A percentile compares a stretch with the other conserved stretches of the same genome.
phyloP scores from a whole-genome alignment of 352 stramenopile species.

The Phytophthora fragariae region DNA sequence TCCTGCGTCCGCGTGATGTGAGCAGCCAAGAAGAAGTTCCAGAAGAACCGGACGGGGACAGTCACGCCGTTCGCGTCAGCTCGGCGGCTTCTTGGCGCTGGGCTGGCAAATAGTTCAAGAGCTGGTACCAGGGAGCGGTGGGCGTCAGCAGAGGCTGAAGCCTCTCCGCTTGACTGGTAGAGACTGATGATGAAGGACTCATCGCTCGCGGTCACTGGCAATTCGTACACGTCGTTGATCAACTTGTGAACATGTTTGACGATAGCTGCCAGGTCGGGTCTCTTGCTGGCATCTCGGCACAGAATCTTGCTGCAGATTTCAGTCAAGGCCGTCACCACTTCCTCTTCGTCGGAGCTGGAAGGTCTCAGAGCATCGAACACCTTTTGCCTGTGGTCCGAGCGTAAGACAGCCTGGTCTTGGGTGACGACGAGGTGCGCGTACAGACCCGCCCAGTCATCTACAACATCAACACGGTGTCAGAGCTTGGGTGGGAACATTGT shows the following conservation, averaged over 20 bases:
- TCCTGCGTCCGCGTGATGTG: slow-evolving; percentile 3
- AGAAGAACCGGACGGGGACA: slow-evolving; percentile 51
- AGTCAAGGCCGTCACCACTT: slow-evolving; percentile 35
- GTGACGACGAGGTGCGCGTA: slow-evolving; percentile 65
- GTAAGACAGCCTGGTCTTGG: slow-evolving; percentile 43
- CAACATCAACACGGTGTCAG: slow-evolving; percentile 1
- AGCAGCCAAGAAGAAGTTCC: slow-evolving; percentile 59
- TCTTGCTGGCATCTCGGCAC: slow-evolving; percentile 27
- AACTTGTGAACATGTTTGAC: slow-evolving; percentile 28
- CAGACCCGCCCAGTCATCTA: slow-evolving; percentile 71
- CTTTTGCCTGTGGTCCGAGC: slow-evolving; percentile 52
- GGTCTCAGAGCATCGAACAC: slow-evolving; percentile 41
- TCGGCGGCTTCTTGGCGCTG: slow-evolving; percentile 11
- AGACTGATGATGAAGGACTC: slow-evolving; percentile 26
- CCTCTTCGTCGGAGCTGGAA: slow-evolving; percentile 40
- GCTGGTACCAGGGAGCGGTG: background rate
- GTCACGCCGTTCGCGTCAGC: slow-evolving; percentile 13
- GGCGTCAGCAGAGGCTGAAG: background rate
- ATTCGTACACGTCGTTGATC: slow-evolving; percentile 37
- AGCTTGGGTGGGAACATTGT: background rate
- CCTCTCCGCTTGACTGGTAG: background rate
- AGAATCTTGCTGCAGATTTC: slow-evolving; percentile 48
- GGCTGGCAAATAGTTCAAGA: slow-evolving; percentile 1
- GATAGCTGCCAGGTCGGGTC: slow-evolving; percentile 38
- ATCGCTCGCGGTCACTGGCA: slow-evolving; percentile 37